Conservation (phyloP, 768 basidiomycete genomes). For the Tylopilus sp. region DNA sequence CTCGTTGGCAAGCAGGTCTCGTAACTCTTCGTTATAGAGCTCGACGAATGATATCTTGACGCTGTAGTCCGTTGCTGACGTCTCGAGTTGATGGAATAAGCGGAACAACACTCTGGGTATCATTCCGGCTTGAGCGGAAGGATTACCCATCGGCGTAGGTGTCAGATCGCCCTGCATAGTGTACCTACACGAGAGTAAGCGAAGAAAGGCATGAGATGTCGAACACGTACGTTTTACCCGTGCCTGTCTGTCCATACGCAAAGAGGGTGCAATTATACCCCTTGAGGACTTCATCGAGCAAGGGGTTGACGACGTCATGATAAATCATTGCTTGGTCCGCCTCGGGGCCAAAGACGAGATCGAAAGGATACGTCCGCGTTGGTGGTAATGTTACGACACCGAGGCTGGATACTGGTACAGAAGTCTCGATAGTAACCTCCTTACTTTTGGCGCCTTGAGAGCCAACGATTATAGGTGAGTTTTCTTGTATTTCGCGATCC, state of each 20-base stretch:
- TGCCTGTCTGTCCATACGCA: conserved; percentile 98
- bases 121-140: conserved; percentile 89
- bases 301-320: conserved; percentile 87
- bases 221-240: conserved; percentile 88
- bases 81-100: conserved; percentile 85
- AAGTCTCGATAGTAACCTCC: conserved; percentile 78
- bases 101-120: conserved; percentile 91
- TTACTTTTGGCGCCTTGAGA: conserved; percentile 73
- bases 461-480: conserved; percentile 83
- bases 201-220: not conserved
- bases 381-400: conserved; percentile 76
- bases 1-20: conserved; percentile 86
- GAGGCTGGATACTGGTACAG: conserved; percentile 61
- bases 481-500: conserved; percentile 78
- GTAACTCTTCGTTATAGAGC: conserved; percentile 96
- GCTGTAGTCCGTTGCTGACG: conserved; percentile 73
- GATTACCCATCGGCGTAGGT: conserved; percentile 81
- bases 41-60: conserved; percentile 95
- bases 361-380: conserved; percentile 87
- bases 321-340: conserved; percentile 95
- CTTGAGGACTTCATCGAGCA: conserved; percentile 88
- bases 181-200: conserved; percentile 48
- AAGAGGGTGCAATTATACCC: conserved; percentile 98
- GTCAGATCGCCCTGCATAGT: conserved; percentile 97
- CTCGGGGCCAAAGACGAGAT: conserved; percentile 94